phyloP scores from a whole-genome alignment of 441 rosid species.

The Erodium moschatum region DNA sequence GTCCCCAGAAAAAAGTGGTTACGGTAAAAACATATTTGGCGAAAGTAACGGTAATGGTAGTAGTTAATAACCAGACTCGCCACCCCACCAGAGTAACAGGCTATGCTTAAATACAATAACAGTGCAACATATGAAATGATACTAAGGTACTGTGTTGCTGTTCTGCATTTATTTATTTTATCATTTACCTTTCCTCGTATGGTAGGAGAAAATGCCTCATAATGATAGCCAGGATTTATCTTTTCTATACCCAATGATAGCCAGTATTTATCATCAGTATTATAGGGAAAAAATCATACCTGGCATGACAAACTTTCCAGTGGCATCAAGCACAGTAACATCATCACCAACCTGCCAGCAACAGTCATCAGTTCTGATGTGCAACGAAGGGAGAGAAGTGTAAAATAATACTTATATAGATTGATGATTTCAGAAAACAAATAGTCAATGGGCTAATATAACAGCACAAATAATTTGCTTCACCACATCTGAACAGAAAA shows the following conservation, averaged over 20 bases:
- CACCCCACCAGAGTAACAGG: neutral
- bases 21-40: neutral
- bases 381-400: neutral
- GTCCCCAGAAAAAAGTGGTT: neutral
- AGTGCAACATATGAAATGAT: neutral
- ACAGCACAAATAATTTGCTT: neutral
- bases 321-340: constrained; percentile 73
- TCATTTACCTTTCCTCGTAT: neutral
- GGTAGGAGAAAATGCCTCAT: neutral
- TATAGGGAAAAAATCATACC: constrained; percentile 33
- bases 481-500: neutral
- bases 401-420: neutral
- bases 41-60: neutral
- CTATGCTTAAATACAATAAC: neutral
- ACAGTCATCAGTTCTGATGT: constrained; percentile 7
- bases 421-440: neutral
- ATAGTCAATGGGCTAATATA: neutral
- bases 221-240: neutral
- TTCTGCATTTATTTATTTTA: neutral
- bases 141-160: neutral
- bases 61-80: neutral
- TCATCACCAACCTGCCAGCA: constrained; percentile 65
- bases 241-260: neutral
- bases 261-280: no score
- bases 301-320: constrained; percentile 92